Evolutionary conservation across 1,139 yeast genomes (phyloP), one percentile per base, ranked within the genome.

Genomic region (Saccharomyces pastorianus): DNA sequence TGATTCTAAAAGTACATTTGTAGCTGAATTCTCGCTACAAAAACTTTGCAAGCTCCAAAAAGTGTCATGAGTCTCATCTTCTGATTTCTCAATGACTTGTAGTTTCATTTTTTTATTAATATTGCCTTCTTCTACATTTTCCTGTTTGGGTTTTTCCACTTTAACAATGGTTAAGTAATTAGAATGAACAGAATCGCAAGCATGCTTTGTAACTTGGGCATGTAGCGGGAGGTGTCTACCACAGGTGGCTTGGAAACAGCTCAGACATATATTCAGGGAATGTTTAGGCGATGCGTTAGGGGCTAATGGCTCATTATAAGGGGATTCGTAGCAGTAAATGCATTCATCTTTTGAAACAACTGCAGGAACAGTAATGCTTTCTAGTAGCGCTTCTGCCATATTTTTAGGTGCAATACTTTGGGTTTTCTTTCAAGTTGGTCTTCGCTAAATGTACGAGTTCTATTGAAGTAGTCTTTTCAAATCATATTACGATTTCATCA

Each of bases 61-160:
- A 1, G 81, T 76, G 54, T 84, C 82, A 68, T 78, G 90, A 42
- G 80, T 68, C 49, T 88, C 96, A 50, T 81, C 85, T 51, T 88
- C 96, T 2, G 76, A 69, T 52, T 80, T 78, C 42, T 88, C 90
- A 53, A 79, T 80, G 53, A 91, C 79, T 63, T 89, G 96, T 44
- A 93, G 74, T 66, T 88, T 88, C 23, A 83, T 79, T 61, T 85
- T 77, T 72, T 88, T 87, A 41, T 75, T 70, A 14, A 73, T 72
- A 28, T 51, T 49, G 11, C 29, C 51, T 8, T 47, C 51, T 41
- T 55, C 57, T 6, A 42, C 50, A 25, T 53, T 55, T n/a, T 53
- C 55, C 2, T 51, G 52, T 26, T 53, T 56, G 17, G 60, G 57
- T 48, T 60, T 64, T 47, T 55, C 62, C 7, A 57, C 55, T 49